Conservation (phyloP, 371 early-diverging fungal species). For the Mortierella sp. region DNA sequence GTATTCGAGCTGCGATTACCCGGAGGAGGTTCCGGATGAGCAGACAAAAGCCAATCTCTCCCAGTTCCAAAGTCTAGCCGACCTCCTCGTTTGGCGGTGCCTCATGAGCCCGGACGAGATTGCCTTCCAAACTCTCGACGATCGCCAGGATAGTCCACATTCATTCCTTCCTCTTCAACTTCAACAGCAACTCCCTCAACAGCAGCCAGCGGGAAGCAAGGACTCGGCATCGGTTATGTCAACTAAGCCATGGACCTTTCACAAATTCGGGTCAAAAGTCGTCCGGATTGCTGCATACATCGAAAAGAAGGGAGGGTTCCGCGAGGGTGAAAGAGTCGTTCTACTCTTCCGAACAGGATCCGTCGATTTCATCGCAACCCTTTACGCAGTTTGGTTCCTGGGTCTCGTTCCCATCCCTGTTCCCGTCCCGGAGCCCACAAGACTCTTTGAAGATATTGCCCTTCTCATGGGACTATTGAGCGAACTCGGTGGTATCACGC, state of each 20-base stretch:
- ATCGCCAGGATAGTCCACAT: slow-evolving; percentile 60
- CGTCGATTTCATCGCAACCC: slow-evolving; percentile 76
- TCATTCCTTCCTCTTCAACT: background rate
- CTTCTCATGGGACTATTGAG: slow-evolving; percentile 69
- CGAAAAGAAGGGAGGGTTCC: slow-evolving; percentile 66
- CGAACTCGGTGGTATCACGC: slow-evolving; percentile 65
- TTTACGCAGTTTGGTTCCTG: slow-evolving; percentile 85
- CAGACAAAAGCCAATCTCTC: slow-evolving; percentile 75
- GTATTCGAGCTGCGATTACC: slow-evolving; percentile 80
- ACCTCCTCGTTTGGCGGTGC: slow-evolving; percentile 80
- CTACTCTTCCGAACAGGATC: slow-evolving; percentile 76
- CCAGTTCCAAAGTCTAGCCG: slow-evolving; percentile 73
- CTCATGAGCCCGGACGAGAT: slow-evolving; percentile 73
- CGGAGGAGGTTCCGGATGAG: slow-evolving; percentile 73
- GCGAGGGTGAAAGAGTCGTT: slow-evolving; percentile 73
- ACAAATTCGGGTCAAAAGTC: slow-evolving; percentile 78
- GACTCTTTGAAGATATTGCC: slow-evolving; percentile 78
- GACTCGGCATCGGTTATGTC: background rate
- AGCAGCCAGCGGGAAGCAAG: background rate
- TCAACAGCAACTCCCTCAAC: background rate
- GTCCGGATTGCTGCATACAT: slow-evolving; percentile 76
- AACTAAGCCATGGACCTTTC: slow-evolving; percentile 75
- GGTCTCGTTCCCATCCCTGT: slow-evolving; percentile 84
- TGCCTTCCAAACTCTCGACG: slow-evolving; percentile 74
- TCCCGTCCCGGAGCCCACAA: slow-evolving; percentile 73